Percentiles rank a stretch among this genome's conserved stretches.
Conservation (phyloP, 2,329 filamentous ascomycete genomes). For the Lecanosticta acicola region DNA sequence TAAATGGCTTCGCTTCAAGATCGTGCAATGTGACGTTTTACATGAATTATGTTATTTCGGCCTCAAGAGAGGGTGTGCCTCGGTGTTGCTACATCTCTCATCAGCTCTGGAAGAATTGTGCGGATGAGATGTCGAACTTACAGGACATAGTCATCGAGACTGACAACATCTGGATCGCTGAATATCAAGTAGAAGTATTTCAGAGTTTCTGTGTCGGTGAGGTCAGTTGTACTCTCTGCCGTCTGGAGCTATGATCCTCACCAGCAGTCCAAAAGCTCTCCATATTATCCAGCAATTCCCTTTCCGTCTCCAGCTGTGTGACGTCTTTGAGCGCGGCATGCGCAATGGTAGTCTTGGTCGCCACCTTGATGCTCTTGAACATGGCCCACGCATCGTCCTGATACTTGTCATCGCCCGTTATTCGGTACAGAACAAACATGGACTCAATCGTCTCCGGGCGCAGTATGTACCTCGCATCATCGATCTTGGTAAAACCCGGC, state of each 20-base stretch:
- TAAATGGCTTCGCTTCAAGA: no score
- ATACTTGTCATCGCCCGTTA: conserved; percentile 62
- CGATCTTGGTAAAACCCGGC: conserved; percentile 52
- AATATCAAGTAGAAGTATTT: conserved; percentile 64
- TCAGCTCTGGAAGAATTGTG: not conserved
- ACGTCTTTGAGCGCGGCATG: conserved; percentile 64
- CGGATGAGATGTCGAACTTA: conserved; percentile 7
- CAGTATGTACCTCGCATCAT: conserved; percentile 58
- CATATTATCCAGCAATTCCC: conserved; percentile 54
- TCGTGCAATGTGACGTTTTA: not conserved
- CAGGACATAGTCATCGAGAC: conserved; percentile 51
- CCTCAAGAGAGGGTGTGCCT: not conserved
- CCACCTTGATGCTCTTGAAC: conserved; percentile 59
- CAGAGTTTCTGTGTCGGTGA: conserved; percentile 55
- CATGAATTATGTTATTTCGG: not conserved
- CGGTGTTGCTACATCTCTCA: not conserved
- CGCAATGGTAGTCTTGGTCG: conserved; percentile 58
- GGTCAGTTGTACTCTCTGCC: not conserved
- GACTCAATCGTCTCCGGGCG: conserved; percentile 78
- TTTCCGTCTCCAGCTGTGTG: conserved; percentile 41
- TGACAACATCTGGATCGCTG: conserved; percentile 53
- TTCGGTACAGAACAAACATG: conserved; percentile 70
- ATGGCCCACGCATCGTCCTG: conserved; percentile 69
- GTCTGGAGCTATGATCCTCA: not conserved
- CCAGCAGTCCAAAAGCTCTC: conserved; percentile 59